Evolutionary conservation across 768 basidiomycete species (phyloP).

Genomic region (Lentinula edodes): DNA sequence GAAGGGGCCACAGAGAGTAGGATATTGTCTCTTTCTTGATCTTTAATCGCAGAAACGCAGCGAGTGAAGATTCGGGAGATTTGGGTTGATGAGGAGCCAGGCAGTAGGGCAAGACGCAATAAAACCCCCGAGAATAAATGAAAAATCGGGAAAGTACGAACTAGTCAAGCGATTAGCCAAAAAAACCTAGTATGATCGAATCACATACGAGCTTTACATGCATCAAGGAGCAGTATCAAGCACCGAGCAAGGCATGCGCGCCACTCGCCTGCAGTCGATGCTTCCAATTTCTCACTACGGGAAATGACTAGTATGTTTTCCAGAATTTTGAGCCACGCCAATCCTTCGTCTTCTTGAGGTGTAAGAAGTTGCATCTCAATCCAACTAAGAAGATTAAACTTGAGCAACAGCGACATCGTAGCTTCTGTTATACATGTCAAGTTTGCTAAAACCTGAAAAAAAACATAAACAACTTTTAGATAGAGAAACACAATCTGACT

Average conservation of each 20-base stretch:
- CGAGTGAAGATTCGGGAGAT: slow-evolving; percentile 26
- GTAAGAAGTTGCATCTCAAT: slow-evolving; percentile 64
- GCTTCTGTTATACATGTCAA: slow-evolving; percentile 68
- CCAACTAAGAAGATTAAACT: slow-evolving; percentile 74
- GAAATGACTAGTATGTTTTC: slow-evolving; percentile 55
- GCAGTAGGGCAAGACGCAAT: slow-evolving; percentile 31
- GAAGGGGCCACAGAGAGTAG: neutral
- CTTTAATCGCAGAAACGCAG: slow-evolving; percentile 21
- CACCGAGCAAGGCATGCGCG: slow-evolving; percentile 49
- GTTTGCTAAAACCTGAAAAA: slow-evolving; percentile 64
- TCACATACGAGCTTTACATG: slow-evolving; percentile 21
- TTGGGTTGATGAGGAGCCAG: slow-evolving; percentile 17
- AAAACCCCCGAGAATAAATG: slow-evolving; percentile 23
- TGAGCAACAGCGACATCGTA: slow-evolving; percentile 62
- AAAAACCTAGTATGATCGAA: neutral
- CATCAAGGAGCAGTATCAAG: slow-evolving; percentile 34
- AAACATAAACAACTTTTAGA: neutral
- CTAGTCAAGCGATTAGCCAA: slow-evolving; percentile 3
- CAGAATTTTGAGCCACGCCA: slow-evolving; percentile 62
- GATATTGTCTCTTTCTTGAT: slow-evolving; percentile 17
- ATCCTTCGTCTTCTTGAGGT: slow-evolving; percentile 29
- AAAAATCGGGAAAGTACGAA: slow-evolving; percentile 12
- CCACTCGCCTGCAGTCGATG: slow-evolving; percentile 57
- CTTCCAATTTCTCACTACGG: slow-evolving; percentile 46
- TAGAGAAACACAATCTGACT: slow-evolving; percentile 35